These are phyloP conservation scores for Mucor saturninus DNA, from an alignment of 371 early-diverging fungal genomes.

Conservation along the genomic window DNA sequence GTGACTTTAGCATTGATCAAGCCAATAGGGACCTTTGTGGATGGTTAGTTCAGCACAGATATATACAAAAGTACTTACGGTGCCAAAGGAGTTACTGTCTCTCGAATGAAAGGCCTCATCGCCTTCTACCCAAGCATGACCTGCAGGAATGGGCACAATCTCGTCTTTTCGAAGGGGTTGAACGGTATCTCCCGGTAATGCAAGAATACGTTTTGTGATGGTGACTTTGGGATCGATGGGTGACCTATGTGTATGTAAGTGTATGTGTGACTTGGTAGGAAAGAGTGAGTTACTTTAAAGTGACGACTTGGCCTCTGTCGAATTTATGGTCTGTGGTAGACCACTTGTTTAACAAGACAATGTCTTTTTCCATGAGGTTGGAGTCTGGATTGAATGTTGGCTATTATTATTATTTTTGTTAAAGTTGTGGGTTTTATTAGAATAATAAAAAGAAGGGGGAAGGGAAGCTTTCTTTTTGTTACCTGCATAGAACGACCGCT, in stretches of 20 bases:
- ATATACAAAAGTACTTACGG: slow-evolving; percentile 48
- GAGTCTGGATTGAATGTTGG: slow-evolving; percentile 92
- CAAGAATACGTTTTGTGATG: slow-evolving; percentile 87
- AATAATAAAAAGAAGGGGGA: too few species aligned
- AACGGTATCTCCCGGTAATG: slow-evolving; percentile 85
- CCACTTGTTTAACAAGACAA: slow-evolving; percentile 80
- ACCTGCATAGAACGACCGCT: slow-evolving; percentile 79
- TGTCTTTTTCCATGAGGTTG: slow-evolving; percentile 67
- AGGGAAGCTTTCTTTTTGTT: background rate
- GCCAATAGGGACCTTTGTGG: slow-evolving; percentile 64
- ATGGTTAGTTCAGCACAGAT: slow-evolving; percentile 9
- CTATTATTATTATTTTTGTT: slow-evolving; percentile 28
- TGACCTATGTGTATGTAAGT: slow-evolving; percentile 41
- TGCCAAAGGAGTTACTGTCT: slow-evolving; percentile 89
- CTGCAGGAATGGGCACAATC: slow-evolving; percentile 75
- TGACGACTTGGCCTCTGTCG: slow-evolving; percentile 83
- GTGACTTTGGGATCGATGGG: slow-evolving; percentile 73
- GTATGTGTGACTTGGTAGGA: too few species aligned
- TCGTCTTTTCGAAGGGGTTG: slow-evolving; percentile 53
- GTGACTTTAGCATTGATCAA: slow-evolving; percentile 67
- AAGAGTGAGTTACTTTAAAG: slow-evolving; percentile 57
- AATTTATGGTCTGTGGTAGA: slow-evolving; percentile 56
- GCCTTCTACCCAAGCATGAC: slow-evolving; percentile 93
- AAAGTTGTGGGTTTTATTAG: too few species aligned
- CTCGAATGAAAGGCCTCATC: slow-evolving; percentile 86